These are phyloP conservation scores for Leishmania martiniquensis DNA, from an alignment of 208 protist genomes.

Conservation along the genomic window DNA sequence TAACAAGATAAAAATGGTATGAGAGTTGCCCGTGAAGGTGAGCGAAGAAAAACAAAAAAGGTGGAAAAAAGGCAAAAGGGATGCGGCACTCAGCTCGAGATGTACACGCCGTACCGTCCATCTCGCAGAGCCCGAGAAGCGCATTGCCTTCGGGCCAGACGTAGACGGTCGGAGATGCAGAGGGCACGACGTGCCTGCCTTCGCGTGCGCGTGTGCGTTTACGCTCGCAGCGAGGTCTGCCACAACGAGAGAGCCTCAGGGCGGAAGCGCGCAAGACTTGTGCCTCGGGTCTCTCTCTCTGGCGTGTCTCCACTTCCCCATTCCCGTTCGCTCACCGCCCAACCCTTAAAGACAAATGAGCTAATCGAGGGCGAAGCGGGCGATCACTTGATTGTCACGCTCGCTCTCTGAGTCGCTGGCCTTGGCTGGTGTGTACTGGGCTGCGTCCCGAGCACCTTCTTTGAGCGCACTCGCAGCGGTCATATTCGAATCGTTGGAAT, in stretches of 20 bases:
- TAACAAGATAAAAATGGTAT: neutral
- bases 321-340: neutral
- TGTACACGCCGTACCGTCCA: neutral
- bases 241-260: neutral
- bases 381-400: slow-evolving; percentile 70
- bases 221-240: neutral
- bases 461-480: neutral
- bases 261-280: neutral
- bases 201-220: neutral
- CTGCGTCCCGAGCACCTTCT: neutral
- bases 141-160: neutral
- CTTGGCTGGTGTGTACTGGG: slow-evolving; percentile 46
- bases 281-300: neutral
- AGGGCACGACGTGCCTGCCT: neutral
- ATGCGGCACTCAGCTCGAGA: neutral
- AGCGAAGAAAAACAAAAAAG: slow-evolving; percentile 8
- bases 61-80: neutral
- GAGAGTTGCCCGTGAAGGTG: neutral
- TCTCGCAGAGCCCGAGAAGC: neutral
- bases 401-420: slow-evolving; percentile 83
- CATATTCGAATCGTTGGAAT: neutral
- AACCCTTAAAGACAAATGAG: neutral
- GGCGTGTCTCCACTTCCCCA: neutral
- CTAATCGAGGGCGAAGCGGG: slow-evolving; percentile 71
- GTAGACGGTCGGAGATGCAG: neutral